Percentiles rank a stretch among this genome's conserved stretches.
phyloP scores from a whole-genome alignment of 2,329 filamentous ascomycete species.

The Blastomyces emzantsi region DNA sequence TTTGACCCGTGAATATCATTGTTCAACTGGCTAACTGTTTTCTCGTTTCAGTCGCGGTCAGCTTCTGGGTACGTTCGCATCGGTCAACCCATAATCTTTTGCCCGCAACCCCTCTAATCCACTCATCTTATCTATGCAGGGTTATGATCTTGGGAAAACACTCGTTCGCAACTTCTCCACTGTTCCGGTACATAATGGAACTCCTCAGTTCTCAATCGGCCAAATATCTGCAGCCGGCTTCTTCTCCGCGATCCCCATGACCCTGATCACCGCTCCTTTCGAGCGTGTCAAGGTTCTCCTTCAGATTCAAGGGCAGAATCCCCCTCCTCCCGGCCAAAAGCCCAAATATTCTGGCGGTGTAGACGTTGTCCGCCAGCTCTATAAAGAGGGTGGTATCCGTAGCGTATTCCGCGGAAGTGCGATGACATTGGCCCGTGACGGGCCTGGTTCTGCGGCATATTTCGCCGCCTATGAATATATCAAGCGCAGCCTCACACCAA shows the following conservation, averaged over 20 bases:
- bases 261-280: conserved; percentile 94
- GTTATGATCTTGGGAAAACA: conserved; percentile 90
- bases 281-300: conserved; percentile 98
- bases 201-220: conserved; percentile 62
- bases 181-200: conserved; percentile 52
- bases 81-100: background rate
- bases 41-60: conserved; percentile 49
- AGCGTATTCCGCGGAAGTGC: conserved; percentile 86
- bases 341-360: conserved; percentile 79
- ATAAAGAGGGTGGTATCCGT: conserved; percentile 78
- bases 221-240: conserved; percentile 91
- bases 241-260: conserved; percentile 97
- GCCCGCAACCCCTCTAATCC: background rate
- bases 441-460: conserved; percentile 86
- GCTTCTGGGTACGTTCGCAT: conserved; percentile 48
- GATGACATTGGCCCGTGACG: conserved; percentile 89
- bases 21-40: conserved; percentile 8
- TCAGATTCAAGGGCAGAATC: conserved; percentile 90
- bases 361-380: conserved; percentile 89
- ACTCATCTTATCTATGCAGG: conserved; percentile 52
- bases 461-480: conserved; percentile 97
- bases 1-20: conserved; percentile 1
- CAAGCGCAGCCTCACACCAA: conserved; percentile 77
- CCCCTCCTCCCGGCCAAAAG: conserved; percentile 77
- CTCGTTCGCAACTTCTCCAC: conserved; percentile 63